phyloP scores from a whole-genome alignment of 129 eudicot species.

The Escallonia herrerae region DNA sequence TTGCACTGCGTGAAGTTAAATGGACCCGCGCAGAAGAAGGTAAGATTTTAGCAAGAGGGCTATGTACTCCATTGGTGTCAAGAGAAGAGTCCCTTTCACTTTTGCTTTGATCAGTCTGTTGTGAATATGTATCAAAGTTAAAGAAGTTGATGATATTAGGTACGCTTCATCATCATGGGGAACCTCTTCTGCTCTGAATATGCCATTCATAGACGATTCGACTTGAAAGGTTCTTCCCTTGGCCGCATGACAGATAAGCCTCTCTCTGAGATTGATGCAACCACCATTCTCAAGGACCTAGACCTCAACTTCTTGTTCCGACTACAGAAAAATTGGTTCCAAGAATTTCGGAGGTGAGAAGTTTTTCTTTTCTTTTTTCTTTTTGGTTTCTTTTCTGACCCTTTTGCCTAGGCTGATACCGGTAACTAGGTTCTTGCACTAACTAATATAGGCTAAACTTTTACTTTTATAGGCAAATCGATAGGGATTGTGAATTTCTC shows the following conservation, averaged over 20 bases:
- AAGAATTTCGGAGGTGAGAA: conserved; percentile 69
- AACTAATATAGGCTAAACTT: background rate
- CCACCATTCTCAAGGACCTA: conserved; percentile 88
- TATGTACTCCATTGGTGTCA: too few species aligned
- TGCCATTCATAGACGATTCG: conserved; percentile 72
- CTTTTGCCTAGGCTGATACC: background rate
- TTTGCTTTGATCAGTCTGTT: too few species aligned
- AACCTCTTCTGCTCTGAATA: conserved; percentile 74
- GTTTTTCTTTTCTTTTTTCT: background rate
- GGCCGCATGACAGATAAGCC: conserved; percentile 93
- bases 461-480: conserved; percentile 59
- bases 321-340: conserved; percentile 73
- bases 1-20: conserved; percentile 85
- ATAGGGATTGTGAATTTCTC: conserved; percentile 84
- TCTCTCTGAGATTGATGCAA: conserved; percentile 78
- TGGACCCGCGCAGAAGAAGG: conserved; percentile 90
- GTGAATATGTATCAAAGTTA: too few species aligned
- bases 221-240: conserved; percentile 94
- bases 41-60: conserved; percentile 9
- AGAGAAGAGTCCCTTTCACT: too few species aligned
- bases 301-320: conserved; percentile 90
- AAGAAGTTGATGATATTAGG: conserved; percentile 27
- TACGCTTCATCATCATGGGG: conserved; percentile 94
- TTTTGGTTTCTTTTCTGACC: background rate
- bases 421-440: background rate